These are phyloP conservation scores for Hagleromyces aurorensis DNA, from an alignment of 805 yeast species.

Conservation along the genomic window DNA sequence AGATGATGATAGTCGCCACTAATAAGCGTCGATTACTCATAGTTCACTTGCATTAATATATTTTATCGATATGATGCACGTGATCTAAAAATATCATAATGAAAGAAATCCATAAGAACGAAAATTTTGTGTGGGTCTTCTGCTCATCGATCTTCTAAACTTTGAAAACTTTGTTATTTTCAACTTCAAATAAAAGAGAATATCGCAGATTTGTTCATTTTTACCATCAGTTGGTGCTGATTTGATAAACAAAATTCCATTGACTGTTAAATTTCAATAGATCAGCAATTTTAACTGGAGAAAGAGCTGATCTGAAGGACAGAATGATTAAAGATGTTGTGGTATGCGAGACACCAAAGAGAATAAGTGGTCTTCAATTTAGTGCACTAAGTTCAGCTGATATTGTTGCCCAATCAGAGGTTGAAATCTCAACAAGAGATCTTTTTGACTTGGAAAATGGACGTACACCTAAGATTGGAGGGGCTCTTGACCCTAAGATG, in stretches of 20 bases:
- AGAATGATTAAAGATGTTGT: slow-evolving; percentile 40
- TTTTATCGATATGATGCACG: too few relatives aligned
- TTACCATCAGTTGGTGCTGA: too few relatives aligned
- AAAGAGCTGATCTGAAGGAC: too few relatives aligned
- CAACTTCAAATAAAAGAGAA: too few relatives aligned
- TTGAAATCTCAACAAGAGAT: slow-evolving; percentile 86
- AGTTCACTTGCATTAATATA: too few relatives aligned
- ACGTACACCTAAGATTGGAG: slow-evolving; percentile 69
- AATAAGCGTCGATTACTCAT: too few relatives aligned
- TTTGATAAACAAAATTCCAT: too few relatives aligned
- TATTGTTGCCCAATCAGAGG: slow-evolving; percentile 88
- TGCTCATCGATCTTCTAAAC: background rate
- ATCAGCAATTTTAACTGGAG: too few relatives aligned
- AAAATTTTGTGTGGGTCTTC: background rate
- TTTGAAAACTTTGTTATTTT: background rate
- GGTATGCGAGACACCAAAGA: slow-evolving; percentile 76
- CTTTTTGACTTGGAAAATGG: slow-evolving; percentile 87
- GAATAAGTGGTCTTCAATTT: slow-evolving; percentile 83
- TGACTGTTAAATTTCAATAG: too few relatives aligned
- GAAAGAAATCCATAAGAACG: background rate
- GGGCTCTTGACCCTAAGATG: slow-evolving; percentile 90
- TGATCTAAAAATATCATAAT: background rate
- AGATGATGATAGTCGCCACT: too few relatives aligned
- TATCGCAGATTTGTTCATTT: too few relatives aligned
- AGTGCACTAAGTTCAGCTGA: slow-evolving; percentile 90